These are phyloP conservation scores for Stenocarpella maydis DNA, from an alignment of 2,329 filamentous ascomycete genomes.

Conservation along the genomic window DNA sequence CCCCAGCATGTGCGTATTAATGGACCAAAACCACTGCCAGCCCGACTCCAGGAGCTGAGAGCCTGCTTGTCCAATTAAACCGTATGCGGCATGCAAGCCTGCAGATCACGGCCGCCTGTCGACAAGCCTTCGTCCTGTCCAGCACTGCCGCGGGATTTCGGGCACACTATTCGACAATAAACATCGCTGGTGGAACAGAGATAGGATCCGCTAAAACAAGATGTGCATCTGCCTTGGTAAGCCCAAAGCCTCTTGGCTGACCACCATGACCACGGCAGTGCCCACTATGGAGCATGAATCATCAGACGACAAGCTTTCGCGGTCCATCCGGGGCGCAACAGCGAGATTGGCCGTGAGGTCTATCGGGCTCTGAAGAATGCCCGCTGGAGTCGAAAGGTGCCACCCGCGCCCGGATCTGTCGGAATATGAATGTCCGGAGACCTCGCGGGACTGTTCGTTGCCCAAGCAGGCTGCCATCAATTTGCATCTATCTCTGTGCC, in stretches of 20 bases:
- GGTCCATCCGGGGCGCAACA: background rate
- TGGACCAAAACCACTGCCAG: background rate
- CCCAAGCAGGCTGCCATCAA: too few relatives aligned
- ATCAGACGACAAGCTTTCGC: constrained; percentile 19
- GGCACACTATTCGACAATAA: constrained; percentile 4
- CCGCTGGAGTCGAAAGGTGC: background rate
- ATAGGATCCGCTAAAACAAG: background rate
- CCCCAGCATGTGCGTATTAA: background rate
- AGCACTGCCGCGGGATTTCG: constrained; percentile 5
- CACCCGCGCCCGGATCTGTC: background rate
- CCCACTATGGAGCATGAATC: constrained; percentile 20
- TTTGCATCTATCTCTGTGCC: background rate
- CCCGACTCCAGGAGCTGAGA: constrained; percentile 16
- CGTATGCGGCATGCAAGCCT: background rate
- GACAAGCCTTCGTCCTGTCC: background rate
- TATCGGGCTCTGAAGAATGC: constrained; percentile 5
- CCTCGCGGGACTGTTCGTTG: background rate
- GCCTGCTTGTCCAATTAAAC: background rate
- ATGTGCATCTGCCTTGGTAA: background rate
- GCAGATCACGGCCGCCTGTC: background rate
- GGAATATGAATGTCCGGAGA: constrained; percentile 1
- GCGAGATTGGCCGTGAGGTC: background rate
- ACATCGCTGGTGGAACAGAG: background rate
- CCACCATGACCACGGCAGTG: constrained; percentile 3
- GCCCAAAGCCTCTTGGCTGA: constrained; percentile 14